Evolutionary conservation across 371 early-diverging fungal species (phyloP).

Genomic region (Lichtheimia ornata): DNA sequence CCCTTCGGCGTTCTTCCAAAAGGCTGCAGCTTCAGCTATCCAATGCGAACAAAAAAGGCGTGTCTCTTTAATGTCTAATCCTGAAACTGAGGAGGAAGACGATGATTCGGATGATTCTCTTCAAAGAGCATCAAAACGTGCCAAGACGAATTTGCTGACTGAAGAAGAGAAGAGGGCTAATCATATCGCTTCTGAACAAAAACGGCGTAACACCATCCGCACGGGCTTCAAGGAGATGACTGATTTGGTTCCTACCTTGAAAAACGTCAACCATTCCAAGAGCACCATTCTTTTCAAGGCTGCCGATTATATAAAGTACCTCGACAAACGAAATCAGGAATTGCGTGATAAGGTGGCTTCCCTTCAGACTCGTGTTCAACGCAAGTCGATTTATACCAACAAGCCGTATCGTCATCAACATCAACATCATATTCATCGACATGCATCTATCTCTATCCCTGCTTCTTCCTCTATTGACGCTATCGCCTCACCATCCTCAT

Average conservation of each 20-base stretch:
- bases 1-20: constrained; percentile 14
- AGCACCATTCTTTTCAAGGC: constrained; percentile 58
- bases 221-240: constrained; percentile 32
- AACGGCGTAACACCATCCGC: constrained; percentile 84
- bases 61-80: constrained; percentile 55
- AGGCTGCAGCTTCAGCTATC: background rate
- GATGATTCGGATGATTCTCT: constrained; percentile 2
- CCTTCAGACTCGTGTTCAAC: constrained; percentile 45
- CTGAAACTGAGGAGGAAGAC: background rate
- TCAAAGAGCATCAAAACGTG: background rate
- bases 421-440: constrained; percentile 8
- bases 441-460: constrained; percentile 13
- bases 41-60: constrained; percentile 70
- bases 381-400: background rate
- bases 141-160: constrained; percentile 58
- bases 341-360: constrained; percentile 55
- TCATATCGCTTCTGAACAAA: constrained; percentile 69
- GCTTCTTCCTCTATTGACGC: background rate
- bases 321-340: constrained; percentile 49
- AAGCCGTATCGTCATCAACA: constrained; percentile 3
- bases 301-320: constrained; percentile 47
- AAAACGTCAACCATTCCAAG: constrained; percentile 57
- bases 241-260: constrained; percentile 73
- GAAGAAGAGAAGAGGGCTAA: constrained; percentile 78
- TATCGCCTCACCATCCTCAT: constrained; percentile 2